phyloP scores from a whole-genome alignment of 73 alveolate species.

The Uronychia binucleata region DNA sequence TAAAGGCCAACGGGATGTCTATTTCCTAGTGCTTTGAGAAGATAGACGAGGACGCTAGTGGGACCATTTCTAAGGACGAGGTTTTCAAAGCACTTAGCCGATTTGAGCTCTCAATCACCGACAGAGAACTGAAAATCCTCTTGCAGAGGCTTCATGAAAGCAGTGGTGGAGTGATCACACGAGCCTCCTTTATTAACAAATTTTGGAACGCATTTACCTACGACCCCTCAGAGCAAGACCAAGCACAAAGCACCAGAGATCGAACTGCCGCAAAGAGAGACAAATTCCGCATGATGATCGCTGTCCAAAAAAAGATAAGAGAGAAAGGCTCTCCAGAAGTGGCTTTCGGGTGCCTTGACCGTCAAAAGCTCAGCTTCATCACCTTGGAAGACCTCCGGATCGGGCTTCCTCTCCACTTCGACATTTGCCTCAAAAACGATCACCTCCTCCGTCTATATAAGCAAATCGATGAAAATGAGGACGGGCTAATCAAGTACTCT shows the following conservation, averaged over 20 bases:
- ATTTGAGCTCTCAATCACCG: constrained; percentile 14
- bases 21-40: constrained; percentile 22
- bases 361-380: constrained; percentile 21
- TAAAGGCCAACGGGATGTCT: not conserved
- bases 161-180: constrained; percentile 31
- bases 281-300: constrained; percentile 19
- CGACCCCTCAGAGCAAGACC: constrained; percentile 18
- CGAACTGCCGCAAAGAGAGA: not conserved
- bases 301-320: constrained; percentile 30
- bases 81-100: constrained; percentile 25
- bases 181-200: constrained; percentile 29
- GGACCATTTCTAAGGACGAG: constrained; percentile 52
- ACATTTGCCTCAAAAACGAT: constrained; percentile 35
- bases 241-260: not conserved
- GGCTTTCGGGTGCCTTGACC: constrained; percentile 28
- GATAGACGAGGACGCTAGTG: constrained; percentile 44
- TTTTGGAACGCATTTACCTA: constrained; percentile 57
- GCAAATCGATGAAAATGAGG: constrained; percentile 38
- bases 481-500: constrained; percentile 37
- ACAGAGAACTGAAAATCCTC: constrained; percentile 41
- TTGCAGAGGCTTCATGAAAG: constrained; percentile 33
- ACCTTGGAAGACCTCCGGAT: constrained; percentile 32
- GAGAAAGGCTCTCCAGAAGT: constrained; percentile 1
- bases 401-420: constrained; percentile 16
- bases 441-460: constrained; percentile 26